Percentiles rank a stretch among this genome's conserved stretches.
Evolutionary conservation across 768 basidiomycete species (phyloP).

Genomic region (Russula virescens): DNA sequence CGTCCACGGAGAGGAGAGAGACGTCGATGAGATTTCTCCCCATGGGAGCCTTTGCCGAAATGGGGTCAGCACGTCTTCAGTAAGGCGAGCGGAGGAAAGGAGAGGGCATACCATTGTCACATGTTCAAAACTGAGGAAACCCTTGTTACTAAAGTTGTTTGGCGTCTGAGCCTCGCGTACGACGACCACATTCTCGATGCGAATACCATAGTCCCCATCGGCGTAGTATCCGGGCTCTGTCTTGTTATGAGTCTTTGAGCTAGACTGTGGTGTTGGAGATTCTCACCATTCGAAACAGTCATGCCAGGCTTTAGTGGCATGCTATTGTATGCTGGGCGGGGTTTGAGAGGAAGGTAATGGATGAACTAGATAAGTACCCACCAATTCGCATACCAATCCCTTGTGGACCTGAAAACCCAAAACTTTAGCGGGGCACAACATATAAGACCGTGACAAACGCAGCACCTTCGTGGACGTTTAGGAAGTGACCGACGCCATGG

Average conservation of each 20-base stretch:
- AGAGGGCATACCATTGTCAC: conserved; percentile 69
- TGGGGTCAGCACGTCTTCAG: background rate
- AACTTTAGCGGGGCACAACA: background rate
- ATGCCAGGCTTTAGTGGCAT: conserved; percentile 74
- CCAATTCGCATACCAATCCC: conserved; percentile 53
- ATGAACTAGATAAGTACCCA: conserved; percentile 23
- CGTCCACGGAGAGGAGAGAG: conserved; percentile 54
- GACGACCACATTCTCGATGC: conserved; percentile 86
- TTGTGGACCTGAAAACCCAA: conserved; percentile 43
- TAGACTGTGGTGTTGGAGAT: background rate
- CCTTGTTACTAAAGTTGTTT: conserved; percentile 75
- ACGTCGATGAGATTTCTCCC: conserved; percentile 75
- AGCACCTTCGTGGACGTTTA: conserved; percentile 85
- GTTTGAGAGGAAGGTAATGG: conserved; percentile 1
- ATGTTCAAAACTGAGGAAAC: conserved; percentile 78
- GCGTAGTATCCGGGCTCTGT: conserved; percentile 88
- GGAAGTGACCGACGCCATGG: conserved; percentile 90
- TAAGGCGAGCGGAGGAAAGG: background rate
- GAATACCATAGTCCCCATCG: conserved; percentile 86
- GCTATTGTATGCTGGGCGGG: conserved; percentile 52
- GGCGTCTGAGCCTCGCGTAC: conserved; percentile 65
- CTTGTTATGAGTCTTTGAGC: background rate
- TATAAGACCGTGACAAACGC: background rate
- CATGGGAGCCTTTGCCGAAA: conserved; percentile 60
- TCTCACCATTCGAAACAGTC: conserved; percentile 77